Conservation (phyloP, 139 green algal genomes). For the Trebouxia sp. region DNA sequence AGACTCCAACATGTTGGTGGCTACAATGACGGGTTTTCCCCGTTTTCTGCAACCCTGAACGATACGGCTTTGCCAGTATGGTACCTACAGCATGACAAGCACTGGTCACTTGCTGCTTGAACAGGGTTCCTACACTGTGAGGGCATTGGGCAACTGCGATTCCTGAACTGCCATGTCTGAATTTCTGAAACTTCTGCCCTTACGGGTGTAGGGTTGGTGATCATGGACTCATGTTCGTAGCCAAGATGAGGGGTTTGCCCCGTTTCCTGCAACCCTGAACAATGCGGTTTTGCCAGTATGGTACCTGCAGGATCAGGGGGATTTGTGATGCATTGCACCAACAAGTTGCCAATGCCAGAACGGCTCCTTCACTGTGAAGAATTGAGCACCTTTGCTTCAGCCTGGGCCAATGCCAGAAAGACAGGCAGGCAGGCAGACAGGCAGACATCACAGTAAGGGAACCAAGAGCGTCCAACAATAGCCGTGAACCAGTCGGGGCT, state of each 20-base stretch:
- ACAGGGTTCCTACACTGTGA: no score
- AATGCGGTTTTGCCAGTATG: constrained; percentile 76
- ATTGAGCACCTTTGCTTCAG: no score
- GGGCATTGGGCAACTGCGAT: not conserved
- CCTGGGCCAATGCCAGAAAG: no score
- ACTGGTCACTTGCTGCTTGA: not conserved
- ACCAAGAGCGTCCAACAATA: no score
- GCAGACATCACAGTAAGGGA: no score
- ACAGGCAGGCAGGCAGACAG: no score
- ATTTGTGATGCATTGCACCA: not conserved
- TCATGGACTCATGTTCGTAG: constrained; percentile 88
- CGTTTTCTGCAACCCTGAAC: constrained; percentile 69
- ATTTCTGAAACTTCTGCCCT: constrained; percentile 72
- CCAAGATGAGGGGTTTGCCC: constrained; percentile 79
- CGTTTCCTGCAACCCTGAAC: constrained; percentile 69
- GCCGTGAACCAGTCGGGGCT: no score
- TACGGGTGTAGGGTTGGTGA: constrained; percentile 78
- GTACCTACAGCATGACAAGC: constrained; percentile 52
- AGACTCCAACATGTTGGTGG: constrained; percentile 84
- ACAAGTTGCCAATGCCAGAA: not conserved
- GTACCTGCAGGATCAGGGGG: constrained; percentile 45
- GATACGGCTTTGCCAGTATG: constrained; percentile 76
- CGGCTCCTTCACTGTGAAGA: not conserved
- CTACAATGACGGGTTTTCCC: constrained; percentile 80
- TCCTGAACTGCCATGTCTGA: not conserved